Evolutionary conservation across 768 basidiomycete species (phyloP).

Genomic region (Tephrocybe sp.): DNA sequence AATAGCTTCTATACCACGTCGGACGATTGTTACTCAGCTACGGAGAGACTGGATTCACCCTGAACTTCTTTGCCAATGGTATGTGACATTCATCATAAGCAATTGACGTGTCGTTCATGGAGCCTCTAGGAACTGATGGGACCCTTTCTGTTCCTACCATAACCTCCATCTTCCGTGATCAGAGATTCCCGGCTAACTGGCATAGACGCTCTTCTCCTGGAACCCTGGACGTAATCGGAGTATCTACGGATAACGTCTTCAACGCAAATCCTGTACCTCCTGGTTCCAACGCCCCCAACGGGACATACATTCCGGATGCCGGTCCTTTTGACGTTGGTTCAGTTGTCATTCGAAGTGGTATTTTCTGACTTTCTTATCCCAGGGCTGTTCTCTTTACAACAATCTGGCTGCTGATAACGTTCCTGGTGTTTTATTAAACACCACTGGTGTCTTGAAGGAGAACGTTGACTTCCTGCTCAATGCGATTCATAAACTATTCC

Average conservation of each 20-base stretch:
- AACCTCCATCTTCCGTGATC: constrained; percentile 18
- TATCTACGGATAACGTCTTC: neutral
- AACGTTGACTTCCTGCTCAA: constrained; percentile 16
- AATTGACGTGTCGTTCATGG: neutral
- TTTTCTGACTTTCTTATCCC: neutral
- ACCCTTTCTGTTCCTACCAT: constrained; percentile 9
- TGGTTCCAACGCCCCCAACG: constrained; percentile 12
- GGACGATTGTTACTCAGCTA: constrained; percentile 16
- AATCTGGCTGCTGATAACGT: constrained; percentile 12
- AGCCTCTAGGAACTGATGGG: constrained; percentile 11
- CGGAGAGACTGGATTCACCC: constrained; percentile 14
- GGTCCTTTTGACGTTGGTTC: constrained; percentile 3
- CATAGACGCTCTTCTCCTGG: constrained; percentile 8
- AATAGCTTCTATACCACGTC: constrained; percentile 16
- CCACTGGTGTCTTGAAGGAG: constrained; percentile 13
- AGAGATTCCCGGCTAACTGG: constrained; percentile 14
- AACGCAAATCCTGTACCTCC: constrained; percentile 5
- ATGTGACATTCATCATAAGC: neutral
- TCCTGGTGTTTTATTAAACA: constrained; percentile 15
- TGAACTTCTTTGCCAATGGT: constrained; percentile 19
- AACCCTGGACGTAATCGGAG: constrained; percentile 1
- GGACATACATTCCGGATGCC: constrained; percentile 9
- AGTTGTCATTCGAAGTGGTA: neutral
- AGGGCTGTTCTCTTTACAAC: constrained; percentile 9
- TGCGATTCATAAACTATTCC: constrained; percentile 12